Evolutionary conservation across 805 yeast species (phyloP), one percentile per base, ranked within the genome.

Genomic region (Hanseniaspora valbyensis): DNA sequence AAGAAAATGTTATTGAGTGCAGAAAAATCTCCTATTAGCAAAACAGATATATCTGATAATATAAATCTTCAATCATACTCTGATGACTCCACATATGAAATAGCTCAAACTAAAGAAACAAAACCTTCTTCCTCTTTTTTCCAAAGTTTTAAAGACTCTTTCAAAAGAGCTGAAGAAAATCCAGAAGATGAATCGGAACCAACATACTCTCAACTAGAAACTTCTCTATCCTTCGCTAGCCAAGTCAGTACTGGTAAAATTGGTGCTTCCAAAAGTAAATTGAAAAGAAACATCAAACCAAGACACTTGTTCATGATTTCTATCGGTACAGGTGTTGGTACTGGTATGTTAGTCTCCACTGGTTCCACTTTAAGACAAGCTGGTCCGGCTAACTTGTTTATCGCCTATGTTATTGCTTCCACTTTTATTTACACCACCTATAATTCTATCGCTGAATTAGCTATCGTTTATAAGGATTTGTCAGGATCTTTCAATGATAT

Each of bases 281-380:
- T 49, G 12, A 22, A 49, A 29, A 36, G 43, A 42, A 42, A 42
- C 36, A 42, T 49, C 39, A 49, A 42, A 14, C 48, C 42, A 16
- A 49, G 52, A 49, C 48, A 42, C 28, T 22, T 49, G 19, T 49
- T 49, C n/a, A 19, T 42, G 32, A 37, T 49, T 10, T 29, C 45
- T 24, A 36, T 49, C 9, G 52, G 92, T 52, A 88, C 86, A 30
- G 77, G 82, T 56, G 77, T 81, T 46, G 90, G 90, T 56, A 80
- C 87, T 2, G 89, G 90, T 61, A 65, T 82, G 51, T 76, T 83
- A 55, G 79, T 83, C 44, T 87, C 88, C 57, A 69, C 78, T 13
- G 87, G 86, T 36, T 64, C 68, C 16, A 74, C 83, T 2, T 69
- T 83, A 55, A 61, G 65, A 29, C 63, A 67, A 13, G 81, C 82